A percentile compares a stretch with the other conserved stretches of the same genome.
Conservation (phyloP, 192 early-diverging fungal genomes). For the Coemansia sp. region DNA sequence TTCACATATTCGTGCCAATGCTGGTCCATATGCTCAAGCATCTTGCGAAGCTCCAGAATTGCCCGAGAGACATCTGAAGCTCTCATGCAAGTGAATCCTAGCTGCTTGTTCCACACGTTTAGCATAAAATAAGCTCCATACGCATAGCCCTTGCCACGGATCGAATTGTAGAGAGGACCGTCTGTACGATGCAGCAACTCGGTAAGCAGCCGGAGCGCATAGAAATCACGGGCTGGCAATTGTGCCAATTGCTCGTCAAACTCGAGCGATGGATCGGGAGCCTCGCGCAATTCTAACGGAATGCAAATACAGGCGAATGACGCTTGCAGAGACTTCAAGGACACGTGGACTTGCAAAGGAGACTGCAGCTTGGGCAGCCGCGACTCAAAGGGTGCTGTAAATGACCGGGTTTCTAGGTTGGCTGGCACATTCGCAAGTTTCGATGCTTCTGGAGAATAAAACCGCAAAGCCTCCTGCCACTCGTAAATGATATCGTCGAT, state of each 20-base stretch:
- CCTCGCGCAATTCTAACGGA: conserved; percentile 34
- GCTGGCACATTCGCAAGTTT: too few relatives aligned
- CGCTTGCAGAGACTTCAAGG: conserved; percentile 51
- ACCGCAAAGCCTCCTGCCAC: too few relatives aligned
- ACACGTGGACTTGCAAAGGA: conserved; percentile 50
- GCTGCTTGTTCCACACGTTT: conserved; percentile 58
- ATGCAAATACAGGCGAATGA: conserved; percentile 46
- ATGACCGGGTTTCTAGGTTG: background rate
- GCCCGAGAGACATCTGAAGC: conserved; percentile 39
- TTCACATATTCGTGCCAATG: conserved; percentile 39
- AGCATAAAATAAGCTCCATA: conserved; percentile 65
- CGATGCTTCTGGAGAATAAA: too few relatives aligned
- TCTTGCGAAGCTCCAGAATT: conserved; percentile 17
- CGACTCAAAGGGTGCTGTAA: conserved; percentile 45
- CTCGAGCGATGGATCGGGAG: conserved; percentile 11
- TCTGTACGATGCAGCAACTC: conserved; percentile 69
- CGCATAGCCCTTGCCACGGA: conserved; percentile 73
- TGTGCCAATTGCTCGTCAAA: conserved; percentile 40
- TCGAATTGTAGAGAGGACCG: conserved; percentile 72
- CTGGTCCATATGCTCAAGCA: conserved; percentile 13
- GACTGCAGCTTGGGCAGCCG: conserved; percentile 37
- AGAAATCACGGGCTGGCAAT: conserved; percentile 51
- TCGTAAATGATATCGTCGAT: too few relatives aligned
- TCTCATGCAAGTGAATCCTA: conserved; percentile 29
- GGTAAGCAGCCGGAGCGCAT: conserved; percentile 60